Evolutionary conservation across 371 early-diverging fungal genomes (phyloP), one percentile per base, ranked within the genome.

Genomic region (Funneliformis caledonium): DNA sequence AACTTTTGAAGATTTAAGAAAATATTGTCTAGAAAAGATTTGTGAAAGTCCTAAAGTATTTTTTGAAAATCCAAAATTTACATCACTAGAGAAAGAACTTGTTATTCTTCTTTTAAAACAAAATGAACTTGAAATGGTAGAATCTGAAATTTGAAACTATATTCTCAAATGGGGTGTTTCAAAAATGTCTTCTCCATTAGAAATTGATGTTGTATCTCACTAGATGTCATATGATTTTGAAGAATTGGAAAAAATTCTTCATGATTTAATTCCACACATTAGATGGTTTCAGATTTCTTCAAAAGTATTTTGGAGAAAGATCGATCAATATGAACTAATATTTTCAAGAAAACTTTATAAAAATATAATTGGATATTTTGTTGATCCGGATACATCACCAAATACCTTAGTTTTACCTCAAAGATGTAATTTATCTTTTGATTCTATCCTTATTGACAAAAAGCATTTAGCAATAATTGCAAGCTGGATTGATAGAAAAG

Each of bases 401-500:
- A 1, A 37, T 37, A 37, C 37, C 3, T 37, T 37, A 37, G 37
- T 37, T 37, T 37, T 37, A 37, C 37, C 37, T 37, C 37, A 37
- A 37, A 37, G 37, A 37, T 5, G 37, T 37, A 37, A 3, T 2
- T 37, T 37, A 37, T 22, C 1, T 26, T 48, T 56, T 9, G 73
- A 72, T 26, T 72, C 73, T 7, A 47, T 72, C 8, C 26, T 72
- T 22, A 72, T 56, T 47, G 50, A 48, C 9, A 42, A 50, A 26
- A 7, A 42, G 3, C 73, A 72, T 72, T 6, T 42, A 26, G n/a
- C 73, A 6, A 26, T 72, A 12, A 11, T 72, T 3, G 19, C 73
- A 22, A 72, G 42, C 48, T 72, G 73, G 73, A 72, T 72, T 31
- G 73, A 72, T 22, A 22, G 37, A 48, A 72, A 48, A 33, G 73